A percentile compares a stretch with the other conserved stretches of the same genome.
Evolutionary conservation across 2,329 filamentous ascomycete genomes (phyloP).

Genomic region (Fusarium hostae): DNA sequence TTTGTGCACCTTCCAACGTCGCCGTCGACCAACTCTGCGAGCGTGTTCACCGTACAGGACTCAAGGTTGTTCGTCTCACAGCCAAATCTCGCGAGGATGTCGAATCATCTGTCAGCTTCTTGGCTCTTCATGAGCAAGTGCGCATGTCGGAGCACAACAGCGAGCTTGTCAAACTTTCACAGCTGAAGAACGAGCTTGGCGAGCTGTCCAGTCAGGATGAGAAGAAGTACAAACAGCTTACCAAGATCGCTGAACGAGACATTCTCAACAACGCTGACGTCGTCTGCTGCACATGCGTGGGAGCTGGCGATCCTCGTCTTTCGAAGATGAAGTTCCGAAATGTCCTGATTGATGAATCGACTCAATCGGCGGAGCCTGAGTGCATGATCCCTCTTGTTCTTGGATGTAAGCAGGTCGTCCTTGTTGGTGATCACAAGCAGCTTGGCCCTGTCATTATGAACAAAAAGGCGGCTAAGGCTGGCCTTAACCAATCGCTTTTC

Average conservation of each 20-base stretch:
- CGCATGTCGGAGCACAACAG: constrained; percentile 97
- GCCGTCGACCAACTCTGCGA: constrained; percentile 98
- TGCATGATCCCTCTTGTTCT: constrained; percentile 98
- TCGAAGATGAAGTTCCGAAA: constrained; percentile 99
- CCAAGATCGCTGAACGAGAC: constrained; percentile 91
- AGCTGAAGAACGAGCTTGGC: constrained; percentile 90
- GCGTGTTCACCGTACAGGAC: constrained; percentile 90
- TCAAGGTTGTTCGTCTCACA: constrained; percentile 98
- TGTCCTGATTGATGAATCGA: constrained; percentile 97
- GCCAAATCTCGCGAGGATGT: constrained; percentile 99
- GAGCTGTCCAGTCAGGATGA: constrained; percentile 96
- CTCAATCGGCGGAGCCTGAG: constrained; percentile 96
- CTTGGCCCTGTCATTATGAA: constrained; percentile 99
- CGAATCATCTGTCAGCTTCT: constrained; percentile 95
- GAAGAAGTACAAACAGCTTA: constrained; percentile 98
- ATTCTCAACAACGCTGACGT: constrained; percentile 96
- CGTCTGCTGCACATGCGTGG: constrained; percentile 98
- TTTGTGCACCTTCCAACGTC: constrained; percentile 97
- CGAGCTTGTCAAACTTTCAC: constrained; percentile 90
- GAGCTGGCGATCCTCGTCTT: constrained; percentile 93
- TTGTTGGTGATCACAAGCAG: constrained; percentile 98
- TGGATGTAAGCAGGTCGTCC: constrained; percentile 98
- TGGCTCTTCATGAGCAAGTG: constrained; percentile 96
- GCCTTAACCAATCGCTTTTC: constrained; percentile 97
- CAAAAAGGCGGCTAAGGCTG: constrained; percentile 98